Evolutionary conservation across 345 rosid genomes (phyloP), one percentile per base, ranked within the genome.

Genomic region (Heritiera littoralis): DNA sequence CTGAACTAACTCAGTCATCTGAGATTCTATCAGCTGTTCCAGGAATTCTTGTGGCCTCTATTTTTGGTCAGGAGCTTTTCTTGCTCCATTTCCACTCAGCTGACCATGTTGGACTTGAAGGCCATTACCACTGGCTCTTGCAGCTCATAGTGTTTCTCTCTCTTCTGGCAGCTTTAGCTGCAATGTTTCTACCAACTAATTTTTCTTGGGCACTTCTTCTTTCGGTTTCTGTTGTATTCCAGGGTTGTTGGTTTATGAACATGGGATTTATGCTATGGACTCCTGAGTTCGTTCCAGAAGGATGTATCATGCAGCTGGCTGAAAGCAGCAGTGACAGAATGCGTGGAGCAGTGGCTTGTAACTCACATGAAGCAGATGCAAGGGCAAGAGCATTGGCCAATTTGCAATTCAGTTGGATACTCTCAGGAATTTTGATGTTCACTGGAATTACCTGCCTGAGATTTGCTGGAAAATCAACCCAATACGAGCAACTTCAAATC

Each of bases 381-480:
- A 84, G 97, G 77, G 97, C 98, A 13, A 87, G 89, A 80, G 94
- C 94, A 40, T 83, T 93, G 46, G 94, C 95, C 13, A 93, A 95
- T 83, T 74, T 95, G 85, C 98, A 95, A 84, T 95, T 93, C 86
- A 95, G 98, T 85, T 95, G 98, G 98, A 91, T 91, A 65, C 85
- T 93, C 72, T 81, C 87, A 1, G 91, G 87, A 45, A 87, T 93
- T 67, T 69, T 89, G 90, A 80, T 90, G 9, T 82, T 86, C 72
- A 89, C 92, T 6, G 93, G 92, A 77, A 83, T 86, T 66, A 68
- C 86, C 72, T 86, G 92, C 76, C 80, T 91, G 79, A 88, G 87
- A 68, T 87, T 85, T 72, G 86, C 95, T 0, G 64, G 86, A 51
- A 89, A 86, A 46, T 76, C 87, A 23, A 79, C 66, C 9, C 84